Percentiles rank a stretch among this genome's conserved stretches.
Evolutionary conservation across 495 filamentous ascomycete species (phyloP).

Genomic region (Podospora pseudoanserina): DNA sequence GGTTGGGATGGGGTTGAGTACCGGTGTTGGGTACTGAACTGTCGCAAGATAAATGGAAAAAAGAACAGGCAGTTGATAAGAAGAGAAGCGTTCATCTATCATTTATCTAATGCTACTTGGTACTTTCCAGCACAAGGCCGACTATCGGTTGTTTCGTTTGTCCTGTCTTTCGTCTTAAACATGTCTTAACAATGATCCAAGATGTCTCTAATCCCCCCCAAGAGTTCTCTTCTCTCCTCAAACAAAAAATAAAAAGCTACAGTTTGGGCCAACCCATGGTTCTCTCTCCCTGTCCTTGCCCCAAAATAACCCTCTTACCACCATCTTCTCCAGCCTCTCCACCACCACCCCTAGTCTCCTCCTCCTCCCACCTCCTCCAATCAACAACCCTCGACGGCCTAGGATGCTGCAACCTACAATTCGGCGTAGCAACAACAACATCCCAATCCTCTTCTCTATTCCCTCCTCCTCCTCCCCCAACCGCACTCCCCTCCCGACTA

Average conservation of each 20-base stretch:
- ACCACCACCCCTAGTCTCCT: neutral
- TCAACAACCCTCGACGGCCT: constrained; percentile 31
- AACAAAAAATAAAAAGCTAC: neutral
- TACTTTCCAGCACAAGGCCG: neutral
- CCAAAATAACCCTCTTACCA: neutral
- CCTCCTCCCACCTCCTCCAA: constrained; percentile 27
- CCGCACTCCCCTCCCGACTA: neutral
- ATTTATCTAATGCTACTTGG: neutral
- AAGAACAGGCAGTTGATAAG: neutral
- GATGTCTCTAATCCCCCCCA: neutral
- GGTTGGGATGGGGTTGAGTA: constrained; percentile 63
- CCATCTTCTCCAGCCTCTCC: neutral
- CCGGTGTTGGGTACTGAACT: neutral
- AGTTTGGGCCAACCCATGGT: neutral
- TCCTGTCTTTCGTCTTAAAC: neutral
- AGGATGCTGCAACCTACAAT: constrained; percentile 35
- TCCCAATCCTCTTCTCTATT: constrained; percentile 13
- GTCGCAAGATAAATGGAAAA: neutral
- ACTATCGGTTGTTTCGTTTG: neutral
- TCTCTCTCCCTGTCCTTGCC: neutral
- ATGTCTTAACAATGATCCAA: neutral
- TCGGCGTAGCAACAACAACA: constrained; percentile 25
- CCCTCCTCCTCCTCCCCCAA: neutral
- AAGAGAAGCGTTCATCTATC: neutral
- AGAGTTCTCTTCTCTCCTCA: no score